phyloP scores from a whole-genome alignment of 2,329 filamentous ascomycete species.

The Neonectria hederae region DNA sequence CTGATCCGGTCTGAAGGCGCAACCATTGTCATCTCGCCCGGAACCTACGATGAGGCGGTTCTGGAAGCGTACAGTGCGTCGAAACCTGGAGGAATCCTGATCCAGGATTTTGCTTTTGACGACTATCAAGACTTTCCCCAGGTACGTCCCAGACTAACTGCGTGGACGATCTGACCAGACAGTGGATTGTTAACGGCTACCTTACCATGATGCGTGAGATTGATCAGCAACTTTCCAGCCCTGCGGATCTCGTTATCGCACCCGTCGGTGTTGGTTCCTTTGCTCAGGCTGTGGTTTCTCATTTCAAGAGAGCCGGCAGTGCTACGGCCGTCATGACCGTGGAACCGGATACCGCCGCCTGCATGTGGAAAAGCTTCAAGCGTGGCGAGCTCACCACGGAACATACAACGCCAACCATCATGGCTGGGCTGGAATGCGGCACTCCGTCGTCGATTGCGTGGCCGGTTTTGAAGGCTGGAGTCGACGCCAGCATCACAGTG shows the following conservation, averaged over 20 bases:
- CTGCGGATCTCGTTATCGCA: constrained; percentile 62
- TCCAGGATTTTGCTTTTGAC: constrained; percentile 75
- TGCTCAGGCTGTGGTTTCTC: constrained; percentile 72
- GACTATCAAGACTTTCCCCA: constrained; percentile 73
- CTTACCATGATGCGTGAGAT: constrained; percentile 75
- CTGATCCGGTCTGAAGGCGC: constrained; percentile 72
- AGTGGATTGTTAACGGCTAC: constrained; percentile 84
- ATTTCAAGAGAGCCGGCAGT: constrained; percentile 64
- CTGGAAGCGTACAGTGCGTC: constrained; percentile 56
- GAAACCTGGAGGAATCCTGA: constrained; percentile 59
- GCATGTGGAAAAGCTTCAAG: constrained; percentile 63
- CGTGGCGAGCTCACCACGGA: constrained; percentile 59
- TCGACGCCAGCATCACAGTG: constrained; percentile 69
- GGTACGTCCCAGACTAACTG: constrained; percentile 45
- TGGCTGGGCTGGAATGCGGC: constrained; percentile 79
- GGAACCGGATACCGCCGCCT: constrained; percentile 73
- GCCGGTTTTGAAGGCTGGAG: constrained; percentile 64
- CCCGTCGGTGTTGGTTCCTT: constrained; percentile 80
- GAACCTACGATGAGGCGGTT: constrained; percentile 73
- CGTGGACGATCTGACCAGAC: neutral
- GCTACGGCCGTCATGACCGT: constrained; percentile 66
- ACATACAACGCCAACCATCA: constrained; percentile 70
- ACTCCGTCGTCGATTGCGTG: constrained; percentile 74
- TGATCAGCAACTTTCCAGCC: constrained; percentile 64
- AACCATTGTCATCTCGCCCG: constrained; percentile 62